Percentiles rank a stretch among this genome's conserved stretches.
Conservation (phyloP, 2,329 filamentous ascomycete genomes). For the Hysterium pulicare region DNA sequence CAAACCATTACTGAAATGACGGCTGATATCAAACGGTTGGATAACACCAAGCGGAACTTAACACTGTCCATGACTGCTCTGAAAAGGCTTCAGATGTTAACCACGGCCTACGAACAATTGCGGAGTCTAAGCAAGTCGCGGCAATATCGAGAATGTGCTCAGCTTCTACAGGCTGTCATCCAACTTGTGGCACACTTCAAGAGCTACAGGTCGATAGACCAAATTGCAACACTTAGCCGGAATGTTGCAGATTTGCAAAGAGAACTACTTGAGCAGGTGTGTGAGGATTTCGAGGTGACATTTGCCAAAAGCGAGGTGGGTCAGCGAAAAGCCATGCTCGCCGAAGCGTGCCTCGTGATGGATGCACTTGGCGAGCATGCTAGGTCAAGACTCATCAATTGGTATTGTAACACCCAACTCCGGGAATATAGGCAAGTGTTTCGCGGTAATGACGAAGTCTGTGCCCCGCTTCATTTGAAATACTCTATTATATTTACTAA, state of each 20-base stretch:
- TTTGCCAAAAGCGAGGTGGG: constrained; percentile 85
- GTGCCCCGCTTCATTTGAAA: constrained; percentile 5
- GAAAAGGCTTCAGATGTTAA: constrained; percentile 97
- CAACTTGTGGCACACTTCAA: constrained; percentile 99
- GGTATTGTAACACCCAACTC: constrained; percentile 97
- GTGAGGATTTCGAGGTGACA: constrained; percentile 94
- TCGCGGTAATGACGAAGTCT: constrained; percentile 80
- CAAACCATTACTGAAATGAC: constrained; percentile 98
- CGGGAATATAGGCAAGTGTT: constrained; percentile 96
- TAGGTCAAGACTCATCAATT: constrained; percentile 76
- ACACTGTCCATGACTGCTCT: constrained; percentile 97
- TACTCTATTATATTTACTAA: constrained; percentile 13
- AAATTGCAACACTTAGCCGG: constrained; percentile 88
- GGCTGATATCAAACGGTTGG: constrained; percentile 94
- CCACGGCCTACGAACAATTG: constrained; percentile 97
- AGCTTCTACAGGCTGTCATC: constrained; percentile 87
- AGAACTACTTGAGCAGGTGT: constrained; percentile 94
- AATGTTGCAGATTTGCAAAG: constrained; percentile 92
- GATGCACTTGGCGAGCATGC: constrained; percentile 90
- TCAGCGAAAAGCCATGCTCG: constrained; percentile 65
- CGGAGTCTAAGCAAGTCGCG: constrained; percentile 76
- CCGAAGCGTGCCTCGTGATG: constrained; percentile 89
- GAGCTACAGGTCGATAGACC: constrained; percentile 94
- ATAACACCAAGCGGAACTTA: constrained; percentile 93
- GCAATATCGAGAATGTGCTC: constrained; percentile 93